Base-by-base conservation (phyloP, 2,329 filamentous ascomycete species). In the Neonectria sp. region DNA sequence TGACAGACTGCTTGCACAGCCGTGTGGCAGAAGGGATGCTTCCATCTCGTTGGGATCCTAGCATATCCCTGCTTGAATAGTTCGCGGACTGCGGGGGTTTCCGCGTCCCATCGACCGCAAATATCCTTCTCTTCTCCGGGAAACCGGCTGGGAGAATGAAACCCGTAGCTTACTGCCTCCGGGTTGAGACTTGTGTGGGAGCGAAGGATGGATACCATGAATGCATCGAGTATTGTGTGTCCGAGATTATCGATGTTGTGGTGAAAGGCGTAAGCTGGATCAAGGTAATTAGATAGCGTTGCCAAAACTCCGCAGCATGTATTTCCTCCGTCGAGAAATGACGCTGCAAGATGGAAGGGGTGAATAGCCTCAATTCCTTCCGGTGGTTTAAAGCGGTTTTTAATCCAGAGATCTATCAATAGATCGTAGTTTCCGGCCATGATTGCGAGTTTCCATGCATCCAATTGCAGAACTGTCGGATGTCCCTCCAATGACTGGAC, bases 81-180 rank as follows among this genome's bases (percentile, higher is more conserved):
- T 3, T 55, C 24, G 0, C 55, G 55, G 2, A 71, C 27, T 1
- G 7, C 13, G 0, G 58, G 7, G 1, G 15, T 49, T 0, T 56
- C 46, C 2, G 31, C 53, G 24, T 71, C 64, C 69, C 69, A 71
- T 48, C 69, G 63, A 0, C 69, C 67, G 4, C 69, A 71, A 2
- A 69, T 65, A 6, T 71, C 69, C 2, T 55, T 56, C n/a, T 71
- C 64, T 45, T 71, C 67, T 1, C 67, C 67, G 1, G 69, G 64
- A 33, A 68, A 71, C 3, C 63, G 55, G 1, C 25, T 57, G 0
- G 27, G n/a, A 2, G 53, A 51, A 1, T 48, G 48, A 25, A 71
- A 71, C 1, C 40, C 57, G 1, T 45, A 15, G 11, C 58, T 69
- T 0, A 68, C 64, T 3, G 7, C 17, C 4, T 29, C 58, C 0